Evolutionary conservation across 768 basidiomycete genomes (phyloP).

Genomic region (Psilocybe subaeruginosa): DNA sequence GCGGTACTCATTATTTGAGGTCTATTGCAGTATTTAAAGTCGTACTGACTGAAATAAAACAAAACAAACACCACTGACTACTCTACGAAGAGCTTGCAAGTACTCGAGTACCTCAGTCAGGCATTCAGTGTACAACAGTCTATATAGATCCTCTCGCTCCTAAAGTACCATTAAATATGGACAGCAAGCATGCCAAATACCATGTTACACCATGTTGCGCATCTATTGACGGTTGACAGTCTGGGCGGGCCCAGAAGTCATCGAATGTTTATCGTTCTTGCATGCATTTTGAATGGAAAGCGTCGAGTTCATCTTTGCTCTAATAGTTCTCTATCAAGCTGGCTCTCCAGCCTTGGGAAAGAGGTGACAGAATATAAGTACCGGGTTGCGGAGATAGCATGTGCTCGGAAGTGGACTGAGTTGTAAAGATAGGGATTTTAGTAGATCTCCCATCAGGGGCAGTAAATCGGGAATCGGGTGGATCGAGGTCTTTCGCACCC

Average conservation of each 20-base stretch:
- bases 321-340: neutral
- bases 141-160: neutral
- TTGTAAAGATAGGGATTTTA: neutral
- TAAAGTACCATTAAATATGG: slow-evolving; percentile 2
- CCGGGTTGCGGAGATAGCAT: neutral
- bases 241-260: slow-evolving; percentile 11
- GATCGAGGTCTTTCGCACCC: neutral
- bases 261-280: slow-evolving; percentile 7
- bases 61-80: no score
- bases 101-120: neutral
- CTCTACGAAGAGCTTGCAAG: no score
- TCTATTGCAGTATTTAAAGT: no score
- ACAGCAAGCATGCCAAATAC: slow-evolving; percentile 13
- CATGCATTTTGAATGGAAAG: slow-evolving; percentile 15
- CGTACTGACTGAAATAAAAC: no score
- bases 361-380: neutral
- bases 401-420: neutral
- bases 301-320: neutral
- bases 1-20: no score
- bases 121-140: neutral
- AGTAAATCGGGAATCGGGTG: neutral
- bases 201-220: neutral
- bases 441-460: neutral
- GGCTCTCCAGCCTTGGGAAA: neutral
- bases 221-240: slow-evolving; percentile 9